Conservation (phyloP, 805 yeast genomes). For the Helenozyma rhizophorensis region DNA sequence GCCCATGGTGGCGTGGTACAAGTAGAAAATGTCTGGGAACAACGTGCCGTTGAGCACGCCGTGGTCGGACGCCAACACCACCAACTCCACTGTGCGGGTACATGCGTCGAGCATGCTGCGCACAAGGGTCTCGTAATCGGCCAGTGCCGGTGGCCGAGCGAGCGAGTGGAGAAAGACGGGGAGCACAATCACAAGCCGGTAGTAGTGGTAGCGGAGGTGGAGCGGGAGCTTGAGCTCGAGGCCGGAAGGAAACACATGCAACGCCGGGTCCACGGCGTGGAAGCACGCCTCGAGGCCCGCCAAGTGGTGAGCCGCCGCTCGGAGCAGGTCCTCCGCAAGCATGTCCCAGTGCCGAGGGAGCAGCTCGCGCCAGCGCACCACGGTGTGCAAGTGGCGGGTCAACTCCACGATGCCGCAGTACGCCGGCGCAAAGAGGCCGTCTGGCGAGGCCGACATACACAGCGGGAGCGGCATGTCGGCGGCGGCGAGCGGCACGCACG, state of each 20-base stretch:
- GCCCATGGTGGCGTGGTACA: slow-evolving; percentile 40
- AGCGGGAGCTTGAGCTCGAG: slow-evolving; percentile 40
- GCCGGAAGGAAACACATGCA: slow-evolving; percentile 14
- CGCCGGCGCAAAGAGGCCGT: too few species aligned
- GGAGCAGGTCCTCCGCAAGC: slow-evolving; percentile 27
- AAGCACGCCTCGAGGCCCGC: background rate
- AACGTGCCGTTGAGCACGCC: slow-evolving; percentile 43
- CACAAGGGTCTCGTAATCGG: slow-evolving; percentile 41
- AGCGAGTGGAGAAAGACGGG: slow-evolving; percentile 32
- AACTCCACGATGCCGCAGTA: slow-evolving; percentile 1
- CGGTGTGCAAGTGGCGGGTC: slow-evolving; percentile 23
- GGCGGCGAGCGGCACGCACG: slow-evolving; percentile 42
- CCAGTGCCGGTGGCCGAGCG: slow-evolving; percentile 29
- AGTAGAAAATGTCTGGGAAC: slow-evolving; percentile 42
- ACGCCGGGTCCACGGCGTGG: background rate
- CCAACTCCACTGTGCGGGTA: slow-evolving; percentile 33
- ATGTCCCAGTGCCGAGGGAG: slow-evolving; percentile 30
- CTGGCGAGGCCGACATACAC: too few species aligned
- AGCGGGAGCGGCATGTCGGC: slow-evolving; percentile 33
- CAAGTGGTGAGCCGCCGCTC: background rate
- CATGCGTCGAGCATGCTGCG: slow-evolving; percentile 37
- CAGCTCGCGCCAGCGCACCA: slow-evolving; percentile 20
- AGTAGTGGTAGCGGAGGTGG: slow-evolving; percentile 38
- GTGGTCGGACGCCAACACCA: slow-evolving; percentile 28
- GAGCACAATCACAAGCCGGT: slow-evolving; percentile 37